phyloP scores from a whole-genome alignment of 352 stramenopile genomes.

The Pythium diclinum region DNA sequence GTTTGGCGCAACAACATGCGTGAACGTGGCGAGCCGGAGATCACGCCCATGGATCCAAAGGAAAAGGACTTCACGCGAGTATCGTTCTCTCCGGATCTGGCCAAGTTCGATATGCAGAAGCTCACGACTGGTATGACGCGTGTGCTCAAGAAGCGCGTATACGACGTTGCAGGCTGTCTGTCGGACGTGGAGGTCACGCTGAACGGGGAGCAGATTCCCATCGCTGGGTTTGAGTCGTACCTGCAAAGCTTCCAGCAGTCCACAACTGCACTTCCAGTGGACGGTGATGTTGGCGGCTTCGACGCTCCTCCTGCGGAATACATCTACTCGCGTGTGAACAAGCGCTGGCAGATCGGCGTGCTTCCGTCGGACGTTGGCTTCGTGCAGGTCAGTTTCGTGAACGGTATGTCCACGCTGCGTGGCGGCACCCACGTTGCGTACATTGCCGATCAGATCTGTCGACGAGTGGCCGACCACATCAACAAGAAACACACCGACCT shows the following conservation, averaged over 20 bases:
- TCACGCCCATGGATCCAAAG: conserved; percentile 71
- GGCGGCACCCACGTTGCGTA: conserved; percentile 96
- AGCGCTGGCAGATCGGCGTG: conserved; percentile 96
- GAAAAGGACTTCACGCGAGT: conserved; percentile 96
- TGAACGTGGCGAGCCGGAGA: conserved; percentile 80
- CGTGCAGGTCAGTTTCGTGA: conserved; percentile 99
- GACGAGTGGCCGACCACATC: conserved; percentile 91
- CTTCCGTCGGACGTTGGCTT: conserved; percentile 89
- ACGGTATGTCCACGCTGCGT: conserved; percentile 97
- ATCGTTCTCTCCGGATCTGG: conserved; percentile 96
- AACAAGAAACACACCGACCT: conserved; percentile 95
- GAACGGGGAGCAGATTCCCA: conserved; percentile 82
- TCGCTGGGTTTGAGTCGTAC: conserved; percentile 97
- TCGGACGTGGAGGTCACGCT: conserved; percentile 91
- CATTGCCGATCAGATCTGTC: conserved; percentile 74
- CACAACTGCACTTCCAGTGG: conserved; percentile 33
- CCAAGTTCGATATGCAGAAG: conserved; percentile 94
- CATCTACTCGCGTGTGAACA: conserved; percentile 93
- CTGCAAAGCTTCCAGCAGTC: conserved; percentile 85
- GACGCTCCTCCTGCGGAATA: conserved; percentile 39
- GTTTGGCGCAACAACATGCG: conserved; percentile 97
- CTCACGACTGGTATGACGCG: conserved; percentile 93
- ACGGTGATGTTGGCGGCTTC: background rate
- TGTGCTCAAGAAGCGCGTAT: conserved; percentile 96
- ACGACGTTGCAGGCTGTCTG: conserved; percentile 97